Evolutionary conservation across 495 filamentous ascomycete genomes (phyloP).

Genomic region (Bombardia bombarda): DNA sequence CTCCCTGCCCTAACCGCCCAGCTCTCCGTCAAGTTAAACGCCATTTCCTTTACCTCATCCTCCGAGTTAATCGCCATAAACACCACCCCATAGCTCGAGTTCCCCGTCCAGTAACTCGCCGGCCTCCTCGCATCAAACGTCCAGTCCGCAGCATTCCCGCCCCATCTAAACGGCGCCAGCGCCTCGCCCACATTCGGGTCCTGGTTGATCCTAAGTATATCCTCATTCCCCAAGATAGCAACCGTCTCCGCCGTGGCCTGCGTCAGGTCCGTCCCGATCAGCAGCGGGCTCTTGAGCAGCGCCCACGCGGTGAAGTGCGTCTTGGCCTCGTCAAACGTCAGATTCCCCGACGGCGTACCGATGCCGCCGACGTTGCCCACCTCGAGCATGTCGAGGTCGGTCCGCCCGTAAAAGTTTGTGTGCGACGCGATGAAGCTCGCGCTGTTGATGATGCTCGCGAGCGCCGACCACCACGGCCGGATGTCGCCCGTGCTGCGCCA

Average conservation of each 20-base stretch:
- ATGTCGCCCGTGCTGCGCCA: conserved; percentile 50
- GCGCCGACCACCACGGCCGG: conserved; percentile 34
- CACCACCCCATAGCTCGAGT: conserved; percentile 6
- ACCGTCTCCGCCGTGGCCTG: conserved; percentile 11
- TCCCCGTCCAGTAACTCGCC: conserved; percentile 6
- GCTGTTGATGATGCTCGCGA: conserved; percentile 43
- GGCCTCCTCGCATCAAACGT: conserved; percentile 1
- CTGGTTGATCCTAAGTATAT: conserved; percentile 6
- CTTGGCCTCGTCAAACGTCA: conserved; percentile 24
- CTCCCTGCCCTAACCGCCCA: conserved; percentile 5
- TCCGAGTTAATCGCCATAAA: conserved; percentile 5
- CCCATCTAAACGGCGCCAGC: conserved; percentile 3
- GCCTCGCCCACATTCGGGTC: neutral
- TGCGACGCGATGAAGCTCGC: conserved; percentile 29
- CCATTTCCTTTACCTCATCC: neutral
- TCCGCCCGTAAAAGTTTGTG: conserved; percentile 31
- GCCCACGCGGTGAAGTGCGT: conserved; percentile 47
- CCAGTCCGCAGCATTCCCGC: too few relatives aligned
- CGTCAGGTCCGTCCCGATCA: conserved; percentile 40
- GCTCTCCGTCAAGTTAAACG: conserved; percentile 7
- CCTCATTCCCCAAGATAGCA: conserved; percentile 22
- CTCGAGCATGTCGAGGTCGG: conserved; percentile 43
- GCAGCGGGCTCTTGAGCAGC: conserved; percentile 39
- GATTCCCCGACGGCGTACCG: conserved; percentile 7
- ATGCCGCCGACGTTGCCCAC: conserved; percentile 30